Conservation (phyloP, 192 early-diverging fungal genomes). For the Coemansia sp. region DNA sequence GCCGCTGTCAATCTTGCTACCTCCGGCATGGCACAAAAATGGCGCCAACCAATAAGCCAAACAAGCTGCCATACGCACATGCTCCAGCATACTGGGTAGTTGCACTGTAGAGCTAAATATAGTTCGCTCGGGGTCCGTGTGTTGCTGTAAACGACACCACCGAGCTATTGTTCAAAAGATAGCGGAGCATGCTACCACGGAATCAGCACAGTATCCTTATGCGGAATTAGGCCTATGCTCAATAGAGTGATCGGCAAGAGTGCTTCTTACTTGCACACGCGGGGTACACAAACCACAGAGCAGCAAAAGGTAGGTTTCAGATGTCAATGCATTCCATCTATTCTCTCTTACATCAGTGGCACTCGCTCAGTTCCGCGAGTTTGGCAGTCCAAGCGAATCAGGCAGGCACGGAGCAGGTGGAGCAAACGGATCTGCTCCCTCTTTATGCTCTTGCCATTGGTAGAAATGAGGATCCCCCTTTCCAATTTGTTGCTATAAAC, state of each 20-base stretch:
- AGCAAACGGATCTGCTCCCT: neutral
- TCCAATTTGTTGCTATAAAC: neutral
- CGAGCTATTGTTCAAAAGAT: neutral
- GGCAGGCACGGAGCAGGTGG: neutral
- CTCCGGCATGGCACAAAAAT: neutral
- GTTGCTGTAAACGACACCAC: neutral
- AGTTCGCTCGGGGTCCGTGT: slow-evolving; percentile 10
- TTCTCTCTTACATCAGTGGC: neutral
- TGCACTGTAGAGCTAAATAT: neutral
- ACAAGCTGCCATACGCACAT: neutral
- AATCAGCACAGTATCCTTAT: neutral
- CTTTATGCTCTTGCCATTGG: neutral
- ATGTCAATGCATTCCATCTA: neutral
- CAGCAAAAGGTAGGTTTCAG: neutral
- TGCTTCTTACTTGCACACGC: neutral
- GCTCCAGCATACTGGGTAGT: neutral
- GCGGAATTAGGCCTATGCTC: neutral
- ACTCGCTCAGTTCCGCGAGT: neutral
- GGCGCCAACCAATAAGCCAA: neutral
- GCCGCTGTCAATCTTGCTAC: neutral
- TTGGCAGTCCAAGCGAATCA: neutral
- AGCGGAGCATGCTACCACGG: neutral
- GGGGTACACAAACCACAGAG: neutral
- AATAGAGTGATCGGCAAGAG: neutral
- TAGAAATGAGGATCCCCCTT: neutral